Conservation (phyloP, 2,329 filamentous ascomycete species). For the Thermoascus crustaceus region DNA sequence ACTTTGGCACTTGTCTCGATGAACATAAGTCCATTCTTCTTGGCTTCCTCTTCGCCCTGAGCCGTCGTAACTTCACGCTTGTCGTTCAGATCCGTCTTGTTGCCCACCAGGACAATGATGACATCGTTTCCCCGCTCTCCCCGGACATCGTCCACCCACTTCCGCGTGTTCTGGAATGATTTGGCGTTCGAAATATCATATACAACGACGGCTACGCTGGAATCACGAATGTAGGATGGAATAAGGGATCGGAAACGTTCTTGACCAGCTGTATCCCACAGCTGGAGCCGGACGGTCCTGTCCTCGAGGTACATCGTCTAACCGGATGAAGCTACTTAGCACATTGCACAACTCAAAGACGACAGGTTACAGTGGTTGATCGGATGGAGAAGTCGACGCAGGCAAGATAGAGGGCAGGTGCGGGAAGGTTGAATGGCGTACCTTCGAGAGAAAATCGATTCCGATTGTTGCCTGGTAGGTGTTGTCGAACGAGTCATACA, state of each 20-base stretch:
- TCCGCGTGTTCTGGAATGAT: conserved; percentile 96
- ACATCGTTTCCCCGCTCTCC: conserved; percentile 97
- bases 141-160: conserved; percentile 98
- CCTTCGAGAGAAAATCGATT: conserved; percentile 98
- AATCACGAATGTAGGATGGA: conserved; percentile 97
- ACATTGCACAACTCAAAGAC: too few relatives aligned
- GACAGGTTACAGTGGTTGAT: too few relatives aligned
- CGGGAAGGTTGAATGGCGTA: conserved; percentile 32
- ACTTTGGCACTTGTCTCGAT: conserved; percentile 98
- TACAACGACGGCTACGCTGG: conserved; percentile 93
- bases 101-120: conserved; percentile 95
- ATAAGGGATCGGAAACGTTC: conserved; percentile 96
- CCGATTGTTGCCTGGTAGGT: conserved; percentile 99
- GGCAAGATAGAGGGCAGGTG: neutral
- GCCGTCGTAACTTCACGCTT: conserved; percentile 95
- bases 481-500: conserved; percentile 99
- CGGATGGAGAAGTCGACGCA: neutral
- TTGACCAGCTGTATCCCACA: conserved; percentile 98
- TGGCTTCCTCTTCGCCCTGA: conserved; percentile 95
- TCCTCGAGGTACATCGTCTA: conserved; percentile 99
- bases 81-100: conserved; percentile 98
- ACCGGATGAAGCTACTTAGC: conserved; percentile 2
- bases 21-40: conserved; percentile 97
- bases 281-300: conserved; percentile 88
- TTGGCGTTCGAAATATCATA: conserved; percentile 98